Conservation (phyloP, 2,329 filamentous ascomycete species). For the Exophiala phaeomuriformis region DNA sequence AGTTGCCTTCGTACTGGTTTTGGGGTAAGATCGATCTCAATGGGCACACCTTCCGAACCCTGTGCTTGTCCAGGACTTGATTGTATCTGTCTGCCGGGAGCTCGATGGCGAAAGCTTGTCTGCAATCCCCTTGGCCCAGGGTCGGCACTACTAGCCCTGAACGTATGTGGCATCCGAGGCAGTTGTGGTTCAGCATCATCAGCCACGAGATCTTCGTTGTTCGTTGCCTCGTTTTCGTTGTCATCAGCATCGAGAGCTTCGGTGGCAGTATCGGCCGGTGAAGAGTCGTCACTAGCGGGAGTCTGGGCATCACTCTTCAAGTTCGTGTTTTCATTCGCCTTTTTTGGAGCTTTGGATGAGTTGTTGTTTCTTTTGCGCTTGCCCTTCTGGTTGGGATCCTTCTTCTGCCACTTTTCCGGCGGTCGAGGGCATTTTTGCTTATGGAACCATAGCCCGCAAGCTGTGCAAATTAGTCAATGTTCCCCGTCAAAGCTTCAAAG, state of each 20-base stretch:
- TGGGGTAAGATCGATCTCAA: conserved; percentile 50
- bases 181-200: conserved; percentile 33
- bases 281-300: conserved; percentile 35
- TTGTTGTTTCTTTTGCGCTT: conserved; percentile 31
- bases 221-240: conserved; percentile 24
- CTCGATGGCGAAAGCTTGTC: conserved; percentile 7
- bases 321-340: conserved; percentile 31
- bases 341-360: conserved; percentile 29
- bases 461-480: conserved; percentile 34
- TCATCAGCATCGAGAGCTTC: conserved; percentile 20
- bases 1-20: conserved; percentile 45
- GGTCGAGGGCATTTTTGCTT: conserved; percentile 84
- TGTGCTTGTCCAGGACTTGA: conserved; percentile 52
- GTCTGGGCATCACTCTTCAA: conserved; percentile 31
- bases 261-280: conserved; percentile 24
- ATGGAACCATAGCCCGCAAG: conserved; percentile 89
- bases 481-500: background rate
- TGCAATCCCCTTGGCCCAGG: conserved; percentile 25
- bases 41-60: conserved; percentile 34
- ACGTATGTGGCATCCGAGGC: conserved; percentile 34
- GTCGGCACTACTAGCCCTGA: conserved; percentile 45
- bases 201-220: conserved; percentile 30
- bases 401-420: conserved; percentile 71
- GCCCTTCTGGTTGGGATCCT: conserved; percentile 37
- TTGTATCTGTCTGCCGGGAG: conserved; percentile 49